Base-by-base conservation (phyloP, 352 stramenopile species). In the Thraustochytrium sp. region DNA sequence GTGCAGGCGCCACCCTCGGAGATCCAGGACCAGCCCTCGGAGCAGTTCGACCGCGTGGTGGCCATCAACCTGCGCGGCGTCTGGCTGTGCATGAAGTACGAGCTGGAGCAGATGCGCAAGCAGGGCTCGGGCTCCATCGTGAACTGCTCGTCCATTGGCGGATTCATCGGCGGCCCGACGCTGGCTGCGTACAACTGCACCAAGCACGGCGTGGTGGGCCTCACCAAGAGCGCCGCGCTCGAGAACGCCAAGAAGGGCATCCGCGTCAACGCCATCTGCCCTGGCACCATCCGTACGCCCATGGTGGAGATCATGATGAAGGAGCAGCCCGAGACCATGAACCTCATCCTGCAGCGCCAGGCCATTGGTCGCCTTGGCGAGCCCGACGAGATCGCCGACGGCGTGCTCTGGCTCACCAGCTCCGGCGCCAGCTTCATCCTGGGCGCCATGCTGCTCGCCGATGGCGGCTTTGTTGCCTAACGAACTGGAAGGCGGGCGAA, bases 161-260 rank as follows among this genome's bases (percentile, higher is more conserved):
- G 86, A 11, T n/a, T 87, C 31, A 65, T 88, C 3, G 86, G 78
- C n/a, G 56, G 29, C 31, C n/a, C 83, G 11, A 72, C 49, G 18
- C 88, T 88, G 54, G 49, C 86, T 36, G 86, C 86, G 49, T 95
- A 95, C 63, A 90, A 90, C 23, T 90, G 90, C 51, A 88, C 91
- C 31, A 96, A 96, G 88, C 92, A 89, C 80, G 92, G 92, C 83
- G 92, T 96, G 18, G 91, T 96, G 82, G 92, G 89, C 62, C 88
- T 96, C 84, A 93, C 91, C 26, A 94, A 91, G 87, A 88, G 87
- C 34, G 92, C 93, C 82, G 92, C 91, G n/a, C 93, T 93, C 85
- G 92, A 96, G 88, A 95, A 94, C 86, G 87, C 91, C 38, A 84
- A 73, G 0, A n/a, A n/a, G n/a, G n/a, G n/a, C n/a, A n/a, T n/a